Percentiles rank a stretch among this genome's conserved stretches.
phyloP scores from a whole-genome alignment of 148 eudicot species.

The Rhododendron molle region DNA sequence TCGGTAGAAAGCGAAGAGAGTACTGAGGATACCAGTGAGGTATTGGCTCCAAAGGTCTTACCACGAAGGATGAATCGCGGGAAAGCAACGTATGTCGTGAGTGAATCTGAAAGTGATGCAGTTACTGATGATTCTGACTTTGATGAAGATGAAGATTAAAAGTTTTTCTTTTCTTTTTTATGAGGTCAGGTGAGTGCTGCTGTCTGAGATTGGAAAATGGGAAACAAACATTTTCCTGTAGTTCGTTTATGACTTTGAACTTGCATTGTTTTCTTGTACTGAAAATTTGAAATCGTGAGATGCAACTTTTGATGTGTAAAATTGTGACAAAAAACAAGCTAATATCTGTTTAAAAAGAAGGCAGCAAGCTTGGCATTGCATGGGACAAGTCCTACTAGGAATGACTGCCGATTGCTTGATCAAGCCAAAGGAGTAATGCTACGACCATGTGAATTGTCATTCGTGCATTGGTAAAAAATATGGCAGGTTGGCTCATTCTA shows the following conservation, averaged over 20 bases:
- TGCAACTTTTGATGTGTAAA: too few relatives aligned
- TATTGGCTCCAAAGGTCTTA: constrained; percentile 37
- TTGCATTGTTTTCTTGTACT: background rate
- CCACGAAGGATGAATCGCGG: constrained; percentile 47
- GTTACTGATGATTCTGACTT: constrained; percentile 35
- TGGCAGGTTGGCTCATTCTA: too few relatives aligned
- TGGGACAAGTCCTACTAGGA: too few relatives aligned
- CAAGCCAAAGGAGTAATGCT: too few relatives aligned
- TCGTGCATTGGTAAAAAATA: too few relatives aligned
- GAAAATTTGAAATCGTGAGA: too few relatives aligned
- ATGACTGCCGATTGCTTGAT: too few relatives aligned
- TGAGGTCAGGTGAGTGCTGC: background rate
- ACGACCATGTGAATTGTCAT: too few relatives aligned
- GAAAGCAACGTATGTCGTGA: constrained; percentile 41
- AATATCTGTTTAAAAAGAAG: too few relatives aligned
- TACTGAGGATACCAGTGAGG: constrained; percentile 25
- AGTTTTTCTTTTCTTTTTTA: background rate
- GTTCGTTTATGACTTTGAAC: background rate
- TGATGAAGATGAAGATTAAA: constrained; percentile 28
- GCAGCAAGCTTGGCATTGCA: too few relatives aligned
- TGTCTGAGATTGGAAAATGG: background rate
- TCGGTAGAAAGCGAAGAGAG: constrained; percentile 14
- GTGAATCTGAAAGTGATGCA: constrained; percentile 56
- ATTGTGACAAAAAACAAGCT: too few relatives aligned
- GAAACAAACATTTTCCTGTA: background rate